Base-by-base conservation (phyloP, 2,329 filamentous ascomycete genomes). In the Canariomyces notabilis region DNA sequence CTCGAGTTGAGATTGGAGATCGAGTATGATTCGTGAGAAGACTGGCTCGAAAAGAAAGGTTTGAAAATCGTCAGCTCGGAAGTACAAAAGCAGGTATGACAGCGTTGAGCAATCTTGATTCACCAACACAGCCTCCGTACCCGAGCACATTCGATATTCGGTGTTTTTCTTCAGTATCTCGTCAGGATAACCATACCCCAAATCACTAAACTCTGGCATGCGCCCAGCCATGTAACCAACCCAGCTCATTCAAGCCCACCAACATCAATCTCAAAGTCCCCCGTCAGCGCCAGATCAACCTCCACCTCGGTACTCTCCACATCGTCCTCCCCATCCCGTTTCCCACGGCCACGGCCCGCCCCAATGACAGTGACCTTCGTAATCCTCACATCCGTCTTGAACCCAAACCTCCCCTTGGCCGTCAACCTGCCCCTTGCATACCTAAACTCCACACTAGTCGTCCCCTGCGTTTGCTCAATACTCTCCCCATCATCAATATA, bases 401-500 rank as follows among this genome's bases (percentile, higher is more conserved):
- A 83, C 1, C 65, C 75, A 58, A 83, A 85, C 2, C 57, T 62
- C 0, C 82, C 82, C 2, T 64, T 67, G 29, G 74, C 64, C 0
- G 55, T 65, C 19, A 86, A 70, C 46, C 67, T 65, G 26, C 76
- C 75, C 2, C 72, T 61, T 37, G 72, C 66, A 59, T 80, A 90
- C 7, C 61, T 56, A 55, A 90, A 86, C 12, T 67, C 63, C 42
- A 89, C 71, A 45, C 77, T 67, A 6, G 74, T 79, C n/a, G 72
- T 77, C 1, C 57, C 62, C 4, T 12, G 9, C 2, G 66, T 51
- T 63, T 86, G 85, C 48, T 77, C 67, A 40, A 90, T 57, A 20
- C 76, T 81, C 48, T 82, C 80, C 7, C 88, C 88, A 50, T 94
- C 87, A 55, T 93, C 88, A 5, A 93, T 67, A 61, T 90, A 93